These are phyloP conservation scores for Aspergillus carlsbadensis DNA, from an alignment of 495 filamentous ascomycete species.

Conservation along the genomic window DNA sequence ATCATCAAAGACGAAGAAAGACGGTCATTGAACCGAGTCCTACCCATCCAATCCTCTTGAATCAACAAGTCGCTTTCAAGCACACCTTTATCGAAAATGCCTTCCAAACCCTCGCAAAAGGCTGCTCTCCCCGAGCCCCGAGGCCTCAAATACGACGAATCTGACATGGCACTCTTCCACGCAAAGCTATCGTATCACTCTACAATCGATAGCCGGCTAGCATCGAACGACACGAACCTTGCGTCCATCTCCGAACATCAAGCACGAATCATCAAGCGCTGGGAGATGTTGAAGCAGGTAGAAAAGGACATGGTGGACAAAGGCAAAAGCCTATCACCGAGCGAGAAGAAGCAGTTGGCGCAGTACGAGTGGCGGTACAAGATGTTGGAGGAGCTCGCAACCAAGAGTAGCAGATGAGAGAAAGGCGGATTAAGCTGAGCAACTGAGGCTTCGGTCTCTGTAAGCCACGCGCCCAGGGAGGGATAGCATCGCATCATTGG, in stretches of 20 bases:
- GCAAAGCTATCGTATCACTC: constrained; percentile 41
- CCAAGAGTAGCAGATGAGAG: constrained; percentile 17
- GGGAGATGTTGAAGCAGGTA: constrained; percentile 39
- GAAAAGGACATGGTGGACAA: constrained; percentile 40
- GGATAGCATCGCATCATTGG: constrained; percentile 28
- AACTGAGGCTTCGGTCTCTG: constrained; percentile 6
- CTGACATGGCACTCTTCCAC: constrained; percentile 43
- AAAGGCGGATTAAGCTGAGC: neutral
- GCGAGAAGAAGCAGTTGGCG: constrained; percentile 35
- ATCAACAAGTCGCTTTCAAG: neutral
- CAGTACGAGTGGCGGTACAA: constrained; percentile 44
- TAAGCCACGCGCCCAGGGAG: constrained; percentile 3
- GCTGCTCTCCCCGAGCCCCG: constrained; percentile 34
- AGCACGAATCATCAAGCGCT: constrained; percentile 36
- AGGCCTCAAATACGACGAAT: constrained; percentile 44
- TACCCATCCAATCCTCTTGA: neutral
- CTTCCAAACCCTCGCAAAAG: constrained; percentile 28
- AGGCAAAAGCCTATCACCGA: constrained; percentile 31
- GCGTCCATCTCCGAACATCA: constrained; percentile 40
- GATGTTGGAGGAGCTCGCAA: constrained; percentile 35
- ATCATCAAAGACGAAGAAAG: neutral
- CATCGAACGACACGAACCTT: constrained; percentile 36
- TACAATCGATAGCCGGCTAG: constrained; percentile 39
- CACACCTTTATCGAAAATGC: constrained; percentile 20
- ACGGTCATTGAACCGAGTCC: neutral